Evolutionary conservation across 768 basidiomycete genomes (phyloP).

Genomic region (Suillus lakei): DNA sequence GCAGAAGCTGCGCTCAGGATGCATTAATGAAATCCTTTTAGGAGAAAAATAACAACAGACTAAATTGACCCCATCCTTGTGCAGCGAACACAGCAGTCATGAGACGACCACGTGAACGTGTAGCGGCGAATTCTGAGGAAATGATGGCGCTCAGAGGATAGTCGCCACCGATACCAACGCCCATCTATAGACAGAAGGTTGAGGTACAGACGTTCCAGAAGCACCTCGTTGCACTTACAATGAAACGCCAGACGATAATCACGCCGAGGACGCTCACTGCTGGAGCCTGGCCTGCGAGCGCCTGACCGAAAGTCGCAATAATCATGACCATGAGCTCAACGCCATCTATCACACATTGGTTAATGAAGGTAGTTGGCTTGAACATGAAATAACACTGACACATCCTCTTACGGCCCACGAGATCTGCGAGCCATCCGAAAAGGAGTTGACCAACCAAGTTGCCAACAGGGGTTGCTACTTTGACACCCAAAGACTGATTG

Average conservation of each 20-base stretch:
- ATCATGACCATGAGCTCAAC: slow-evolving; percentile 79
- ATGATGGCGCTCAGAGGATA: slow-evolving; percentile 88
- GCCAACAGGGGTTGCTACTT: slow-evolving; percentile 78
- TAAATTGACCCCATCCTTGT: slow-evolving; percentile 88
- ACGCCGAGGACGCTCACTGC: slow-evolving; percentile 76
- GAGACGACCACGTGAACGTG: slow-evolving; percentile 77
- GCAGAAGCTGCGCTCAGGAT: slow-evolving; percentile 52
- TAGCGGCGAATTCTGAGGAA: slow-evolving; percentile 86
- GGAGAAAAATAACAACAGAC: slow-evolving; percentile 35
- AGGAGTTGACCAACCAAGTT: slow-evolving; percentile 76
- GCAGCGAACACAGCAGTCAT: slow-evolving; percentile 89
- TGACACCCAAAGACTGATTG: slow-evolving; percentile 78
- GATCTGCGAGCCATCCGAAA: slow-evolving; percentile 83
- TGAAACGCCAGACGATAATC: slow-evolving; percentile 83
- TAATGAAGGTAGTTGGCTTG: neutral
- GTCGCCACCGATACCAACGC: slow-evolving; percentile 87
- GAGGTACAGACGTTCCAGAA: neutral
- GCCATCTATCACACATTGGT: slow-evolving; percentile 41
- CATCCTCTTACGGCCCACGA: slow-evolving; percentile 79
- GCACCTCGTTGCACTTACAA: slow-evolving; percentile 42
- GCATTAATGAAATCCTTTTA: neutral
- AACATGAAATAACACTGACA: slow-evolving; percentile 49
- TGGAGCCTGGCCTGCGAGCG: slow-evolving; percentile 68
- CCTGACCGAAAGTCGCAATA: slow-evolving; percentile 78
- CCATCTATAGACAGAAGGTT: slow-evolving; percentile 49